A percentile compares a stretch with the other conserved stretches of the same genome.
Conservation (phyloP, 139 green algal species). For the Chlamydomonas eustigma region DNA sequence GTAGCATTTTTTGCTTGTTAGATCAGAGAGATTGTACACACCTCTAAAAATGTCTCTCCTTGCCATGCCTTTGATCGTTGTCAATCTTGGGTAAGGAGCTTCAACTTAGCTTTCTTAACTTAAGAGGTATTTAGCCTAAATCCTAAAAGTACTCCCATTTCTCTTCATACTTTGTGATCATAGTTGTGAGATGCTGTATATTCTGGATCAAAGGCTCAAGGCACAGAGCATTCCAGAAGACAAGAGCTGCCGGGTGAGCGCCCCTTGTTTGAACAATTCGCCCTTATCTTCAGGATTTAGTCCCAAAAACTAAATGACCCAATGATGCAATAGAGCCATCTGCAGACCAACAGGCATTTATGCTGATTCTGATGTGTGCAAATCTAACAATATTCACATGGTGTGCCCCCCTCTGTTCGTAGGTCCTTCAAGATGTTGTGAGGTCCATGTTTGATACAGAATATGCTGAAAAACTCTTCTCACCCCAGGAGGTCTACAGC, state of each 20-base stretch:
- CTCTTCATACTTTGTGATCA: neutral
- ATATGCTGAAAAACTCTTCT: conserved; percentile 60
- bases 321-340: too few relatives aligned
- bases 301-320: too few relatives aligned
- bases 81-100: conserved; percentile 51
- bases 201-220: conserved; percentile 70
- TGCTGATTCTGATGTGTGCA: too few relatives aligned
- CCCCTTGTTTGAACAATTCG: too few relatives aligned
- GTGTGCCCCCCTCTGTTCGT: too few relatives aligned
- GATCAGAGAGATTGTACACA: too few relatives aligned
- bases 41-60: conserved; percentile 63
- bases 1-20: too few relatives aligned
- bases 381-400: too few relatives aligned
- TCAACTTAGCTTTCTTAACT: neutral
- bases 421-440: conserved; percentile 56
- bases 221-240: conserved; percentile 59
- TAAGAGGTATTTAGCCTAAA: neutral
- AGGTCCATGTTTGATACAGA: conserved; percentile 49
- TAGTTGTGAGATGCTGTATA: conserved; percentile 69
- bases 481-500: conserved; percentile 54
- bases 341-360: too few relatives aligned
- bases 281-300: too few relatives aligned
- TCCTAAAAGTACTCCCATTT: neutral
- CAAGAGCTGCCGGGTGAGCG: conserved; percentile 42
- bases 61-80: conserved; percentile 59